Evolutionary conservation across 345 rosid species (phyloP).

Genomic region (Hypericum perforatum): DNA sequence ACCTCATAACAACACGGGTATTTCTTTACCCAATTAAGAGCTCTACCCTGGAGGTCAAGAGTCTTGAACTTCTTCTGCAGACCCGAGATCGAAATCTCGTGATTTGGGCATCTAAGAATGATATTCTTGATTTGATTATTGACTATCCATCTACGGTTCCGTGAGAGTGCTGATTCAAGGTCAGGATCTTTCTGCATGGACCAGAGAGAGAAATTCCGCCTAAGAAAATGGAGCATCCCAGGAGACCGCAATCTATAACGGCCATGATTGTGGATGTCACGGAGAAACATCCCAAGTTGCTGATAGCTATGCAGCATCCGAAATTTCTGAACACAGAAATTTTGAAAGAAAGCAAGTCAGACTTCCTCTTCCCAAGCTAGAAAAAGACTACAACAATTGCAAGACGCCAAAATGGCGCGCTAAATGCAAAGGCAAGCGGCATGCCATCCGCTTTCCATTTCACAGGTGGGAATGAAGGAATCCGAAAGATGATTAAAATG

Average conservation of each 20-base stretch:
- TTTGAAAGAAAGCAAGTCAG: no score
- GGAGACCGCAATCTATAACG: not conserved
- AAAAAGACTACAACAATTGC: no score
- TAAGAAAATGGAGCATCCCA: not conserved
- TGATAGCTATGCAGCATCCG: no score
- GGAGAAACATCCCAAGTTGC: conserved; percentile 3
- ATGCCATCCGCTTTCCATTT: no score
- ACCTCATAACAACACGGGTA: conserved; percentile 87
- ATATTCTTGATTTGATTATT: conserved; percentile 86
- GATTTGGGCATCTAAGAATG: conserved; percentile 60
- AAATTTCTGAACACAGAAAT: no score
- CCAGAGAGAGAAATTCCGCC: conserved; percentile 66
- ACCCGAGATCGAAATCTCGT: conserved; percentile 41
- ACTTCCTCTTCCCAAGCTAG: no score
- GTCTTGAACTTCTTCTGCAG: conserved; percentile 87
- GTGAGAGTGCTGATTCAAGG: conserved; percentile 71
- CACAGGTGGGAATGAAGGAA: no score
- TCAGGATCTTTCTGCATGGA: conserved; percentile 86
- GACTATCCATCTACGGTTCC: conserved; percentile 79
- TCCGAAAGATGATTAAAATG: no score
- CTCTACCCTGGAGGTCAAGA: conserved; percentile 92
- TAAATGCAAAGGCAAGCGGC: no score
- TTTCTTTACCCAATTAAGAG: conserved; percentile 82
- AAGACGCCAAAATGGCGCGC: no score
- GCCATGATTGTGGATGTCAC: not conserved